Base-by-base conservation (phyloP, 805 yeast species). In the Candida nanaspora region DNA sequence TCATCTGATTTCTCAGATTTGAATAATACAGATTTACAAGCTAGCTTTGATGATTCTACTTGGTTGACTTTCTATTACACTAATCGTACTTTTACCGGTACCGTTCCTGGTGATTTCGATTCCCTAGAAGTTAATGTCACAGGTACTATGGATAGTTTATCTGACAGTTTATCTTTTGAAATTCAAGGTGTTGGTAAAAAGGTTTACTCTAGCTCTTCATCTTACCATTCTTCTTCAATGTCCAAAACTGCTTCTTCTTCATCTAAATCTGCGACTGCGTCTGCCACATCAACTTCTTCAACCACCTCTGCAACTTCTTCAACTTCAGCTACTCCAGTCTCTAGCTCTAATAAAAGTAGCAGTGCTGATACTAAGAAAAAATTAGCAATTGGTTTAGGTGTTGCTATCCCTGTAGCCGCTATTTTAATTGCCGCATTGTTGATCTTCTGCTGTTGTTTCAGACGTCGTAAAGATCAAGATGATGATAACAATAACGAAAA, bases 351-450 rank as follows among this genome's bases (percentile, higher is more conserved):
- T 40, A 54, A 14, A 38, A 49, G 23, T 35, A 39, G 40, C 33
- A 40, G 41, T 38, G 38, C 45, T 40, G 40, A 56, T 29, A 62
- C 61, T 34, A 69, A 66, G 39, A 81, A 74, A 48, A 73, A 75
- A 2, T 66, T 86, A n/a, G 96, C 95, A 0, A 84, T 91, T 55
- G 95, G 89, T 1, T 72, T 89, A 44, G 97, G 96, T 41, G 89
- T 85, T n/a, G 86, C 82, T 2, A 71, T 93, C 36, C 95, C 96
- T 1, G 55, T 73, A 0, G 62, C 76, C 3, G 71, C 72, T 2
- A 50, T 84, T 0, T 50, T 79, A 8, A 48, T 78, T 2, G 70
- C 76, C 0, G 68, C 66, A 0, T 38, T 74, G 1, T 26, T 80
- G 2, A 38, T 86, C 5, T 63, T 82, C 46, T 67, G 73, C 49